These are phyloP conservation scores for Diaporthe batatas DNA, from an alignment of 2,329 filamentous ascomycete genomes.

Conservation along the genomic window DNA sequence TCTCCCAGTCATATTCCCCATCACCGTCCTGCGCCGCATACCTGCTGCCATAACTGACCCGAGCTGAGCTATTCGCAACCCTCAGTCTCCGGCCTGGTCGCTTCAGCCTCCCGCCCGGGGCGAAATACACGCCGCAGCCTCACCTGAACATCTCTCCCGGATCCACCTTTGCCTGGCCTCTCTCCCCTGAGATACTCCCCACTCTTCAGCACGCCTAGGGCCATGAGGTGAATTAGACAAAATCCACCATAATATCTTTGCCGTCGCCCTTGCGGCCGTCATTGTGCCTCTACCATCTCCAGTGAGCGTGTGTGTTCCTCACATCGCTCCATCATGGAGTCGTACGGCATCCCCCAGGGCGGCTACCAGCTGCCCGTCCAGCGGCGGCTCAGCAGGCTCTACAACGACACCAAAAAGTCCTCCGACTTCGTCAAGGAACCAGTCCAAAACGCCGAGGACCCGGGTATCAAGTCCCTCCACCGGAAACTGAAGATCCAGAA, in stretches of 20 bases:
- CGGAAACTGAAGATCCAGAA: conserved; percentile 85
- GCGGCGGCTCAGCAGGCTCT: conserved; percentile 77
- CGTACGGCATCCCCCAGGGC: conserved; percentile 60
- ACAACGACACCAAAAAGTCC: conserved; percentile 85
- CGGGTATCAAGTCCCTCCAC: conserved; percentile 79
- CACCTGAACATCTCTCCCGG: conserved; percentile 18
- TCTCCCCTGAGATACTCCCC: conserved; percentile 13
- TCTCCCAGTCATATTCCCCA: background rate
- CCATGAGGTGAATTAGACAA: conserved; percentile 24
- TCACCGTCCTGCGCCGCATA: conserved; percentile 24
- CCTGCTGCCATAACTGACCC: conserved; percentile 20
- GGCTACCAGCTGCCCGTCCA: conserved; percentile 71
- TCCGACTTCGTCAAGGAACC: conserved; percentile 79
- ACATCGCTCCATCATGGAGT: conserved; percentile 58
- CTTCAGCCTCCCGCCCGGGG: background rate
- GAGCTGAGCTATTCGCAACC: conserved; percentile 4
- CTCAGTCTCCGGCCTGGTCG: conserved; percentile 7
- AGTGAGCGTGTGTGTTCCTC: background rate
- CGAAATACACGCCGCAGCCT: conserved; percentile 5
- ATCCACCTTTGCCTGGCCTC: conserved; percentile 4
- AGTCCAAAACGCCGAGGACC: conserved; percentile 72
- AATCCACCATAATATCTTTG: background rate
- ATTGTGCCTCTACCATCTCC: background rate
- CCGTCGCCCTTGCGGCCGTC: background rate
- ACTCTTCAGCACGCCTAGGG: conserved; percentile 1